Conservation (phyloP, 257 asterid species). For the Linaria vulgaris region DNA sequence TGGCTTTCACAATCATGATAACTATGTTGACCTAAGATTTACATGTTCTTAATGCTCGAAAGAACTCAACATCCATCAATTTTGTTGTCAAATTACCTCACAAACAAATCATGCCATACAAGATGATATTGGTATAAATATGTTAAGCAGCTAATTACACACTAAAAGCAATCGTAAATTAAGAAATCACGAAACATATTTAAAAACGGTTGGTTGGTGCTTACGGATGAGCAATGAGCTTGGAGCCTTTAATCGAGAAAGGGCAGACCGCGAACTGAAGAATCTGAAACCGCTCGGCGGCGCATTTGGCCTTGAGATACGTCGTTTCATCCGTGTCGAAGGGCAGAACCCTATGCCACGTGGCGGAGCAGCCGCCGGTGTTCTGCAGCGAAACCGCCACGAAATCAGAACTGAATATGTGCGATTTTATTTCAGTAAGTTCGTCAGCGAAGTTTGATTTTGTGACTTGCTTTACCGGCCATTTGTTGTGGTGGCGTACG, state of each 20-base stretch:
- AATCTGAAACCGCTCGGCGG: slow-evolving; percentile 77
- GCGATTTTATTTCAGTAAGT: slow-evolving; percentile 42
- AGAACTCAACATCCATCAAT: no score
- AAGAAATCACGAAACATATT: no score
- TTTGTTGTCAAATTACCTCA: no score
- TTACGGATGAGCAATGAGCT: slow-evolving; percentile 76
- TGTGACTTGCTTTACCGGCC: slow-evolving; percentile 68
- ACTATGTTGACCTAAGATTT: no score
- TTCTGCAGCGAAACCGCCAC: slow-evolving; percentile 61
- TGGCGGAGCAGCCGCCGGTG: slow-evolving; percentile 76
- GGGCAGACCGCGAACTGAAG: slow-evolving; percentile 93
- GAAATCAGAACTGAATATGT: slow-evolving; percentile 52
- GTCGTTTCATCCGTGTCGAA: slow-evolving; percentile 71
- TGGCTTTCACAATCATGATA: no score
- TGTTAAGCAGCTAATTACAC: no score
- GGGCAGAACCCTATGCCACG: slow-evolving; percentile 75
- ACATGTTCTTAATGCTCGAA: no score
- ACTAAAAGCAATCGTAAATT: no score
- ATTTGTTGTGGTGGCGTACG: slow-evolving; percentile 32
- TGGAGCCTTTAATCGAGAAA: slow-evolving; percentile 60
- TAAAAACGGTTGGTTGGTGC: no score
- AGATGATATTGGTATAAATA: no score
- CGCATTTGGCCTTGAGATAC: slow-evolving; percentile 62
- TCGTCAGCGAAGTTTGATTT: slow-evolving; percentile 63
- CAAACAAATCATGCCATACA: no score